These are phyloP conservation scores for Physcia stellaris DNA, from an alignment of 495 filamentous ascomycete species.

Conservation along the genomic window DNA sequence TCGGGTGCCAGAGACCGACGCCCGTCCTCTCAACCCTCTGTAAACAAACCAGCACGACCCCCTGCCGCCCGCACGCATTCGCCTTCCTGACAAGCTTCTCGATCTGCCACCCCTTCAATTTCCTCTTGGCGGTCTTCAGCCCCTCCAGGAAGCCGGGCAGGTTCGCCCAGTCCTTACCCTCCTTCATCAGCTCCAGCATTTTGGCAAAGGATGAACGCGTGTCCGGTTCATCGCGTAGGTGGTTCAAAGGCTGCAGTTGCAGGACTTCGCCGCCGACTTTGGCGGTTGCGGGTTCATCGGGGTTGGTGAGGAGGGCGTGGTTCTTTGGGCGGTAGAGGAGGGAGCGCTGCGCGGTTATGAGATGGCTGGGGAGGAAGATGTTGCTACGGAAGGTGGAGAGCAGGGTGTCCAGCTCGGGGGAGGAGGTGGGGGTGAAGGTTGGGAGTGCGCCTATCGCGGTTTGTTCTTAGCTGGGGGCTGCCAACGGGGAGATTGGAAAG, in stretches of 20 bases:
- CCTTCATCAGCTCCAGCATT: conserved; percentile 8
- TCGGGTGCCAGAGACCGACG: conserved; percentile 8
- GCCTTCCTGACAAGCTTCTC: conserved; percentile 14
- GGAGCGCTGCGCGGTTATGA: conserved; percentile 7
- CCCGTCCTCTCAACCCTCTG: conserved; percentile 11
- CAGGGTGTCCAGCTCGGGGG: conserved; percentile 11
- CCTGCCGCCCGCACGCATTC: conserved; percentile 4
- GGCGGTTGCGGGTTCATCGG: conserved; percentile 13
- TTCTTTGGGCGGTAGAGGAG: conserved; percentile 12
- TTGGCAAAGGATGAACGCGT: conserved; percentile 5
- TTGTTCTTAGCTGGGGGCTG: background rate
- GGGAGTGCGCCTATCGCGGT: conserved; percentile 8
- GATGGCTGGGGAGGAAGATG: conserved; percentile 17
- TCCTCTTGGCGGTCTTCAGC: conserved; percentile 8
- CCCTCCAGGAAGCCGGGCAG: conserved; percentile 8
- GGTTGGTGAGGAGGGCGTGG: conserved; percentile 9
- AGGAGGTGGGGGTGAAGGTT: conserved; percentile 10
- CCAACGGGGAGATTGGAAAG: background rate
- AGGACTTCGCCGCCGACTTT: conserved; percentile 9
- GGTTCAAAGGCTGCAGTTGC: conserved; percentile 5
- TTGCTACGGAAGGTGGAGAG: conserved; percentile 14
- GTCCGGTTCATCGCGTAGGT: conserved; percentile 7
- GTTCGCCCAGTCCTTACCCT: conserved; percentile 11
- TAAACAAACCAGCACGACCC: conserved; percentile 6
- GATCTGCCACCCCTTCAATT: conserved; percentile 7